Evolutionary conservation across 495 filamentous ascomycete species (phyloP).

Genomic region (Xanthoparmelia taractica): DNA sequence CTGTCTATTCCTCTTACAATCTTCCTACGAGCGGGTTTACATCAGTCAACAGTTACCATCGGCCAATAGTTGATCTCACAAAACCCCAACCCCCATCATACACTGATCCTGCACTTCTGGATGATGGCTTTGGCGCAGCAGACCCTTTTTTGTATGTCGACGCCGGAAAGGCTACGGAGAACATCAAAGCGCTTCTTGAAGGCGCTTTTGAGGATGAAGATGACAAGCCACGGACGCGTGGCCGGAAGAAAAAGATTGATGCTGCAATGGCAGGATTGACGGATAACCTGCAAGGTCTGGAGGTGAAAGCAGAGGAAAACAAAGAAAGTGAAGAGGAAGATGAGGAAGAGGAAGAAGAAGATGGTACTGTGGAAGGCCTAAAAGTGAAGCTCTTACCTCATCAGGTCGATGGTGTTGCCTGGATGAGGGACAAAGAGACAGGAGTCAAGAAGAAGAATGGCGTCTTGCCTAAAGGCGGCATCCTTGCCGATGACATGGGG

Average conservation of each 20-base stretch:
- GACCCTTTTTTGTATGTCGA: slow-evolving; percentile 69
- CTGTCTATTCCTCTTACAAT: slow-evolving; percentile 37
- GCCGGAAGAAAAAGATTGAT: slow-evolving; percentile 44
- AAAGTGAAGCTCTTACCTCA: slow-evolving; percentile 83
- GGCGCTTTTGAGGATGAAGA: slow-evolving; percentile 81
- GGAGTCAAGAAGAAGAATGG: slow-evolving; percentile 67
- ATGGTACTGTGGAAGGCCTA: slow-evolving; percentile 71
- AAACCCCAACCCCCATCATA: slow-evolving; percentile 27
- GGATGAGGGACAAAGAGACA: slow-evolving; percentile 87
- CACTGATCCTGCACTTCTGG: slow-evolving; percentile 24
- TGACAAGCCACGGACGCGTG: slow-evolving; percentile 47
- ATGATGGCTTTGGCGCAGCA: slow-evolving; percentile 36
- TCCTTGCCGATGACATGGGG: slow-evolving; percentile 66
- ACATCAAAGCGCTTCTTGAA: slow-evolving; percentile 81
- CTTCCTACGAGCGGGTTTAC: slow-evolving; percentile 8
- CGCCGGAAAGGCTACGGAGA: slow-evolving; percentile 65
- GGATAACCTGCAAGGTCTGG: slow-evolving; percentile 52
- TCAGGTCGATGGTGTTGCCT: slow-evolving; percentile 83
- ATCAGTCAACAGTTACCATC: slow-evolving; percentile 35
- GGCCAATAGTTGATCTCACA: slow-evolving; percentile 43
- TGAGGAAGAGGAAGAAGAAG: slow-evolving; percentile 58
- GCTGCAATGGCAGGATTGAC: slow-evolving; percentile 47
- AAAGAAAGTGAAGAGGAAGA: slow-evolving; percentile 35
- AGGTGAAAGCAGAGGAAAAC: slow-evolving; percentile 33
- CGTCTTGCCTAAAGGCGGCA: slow-evolving; percentile 74